phyloP scores from a whole-genome alignment of 2,329 filamentous ascomycete species.

The Fusarium ambrosium region DNA sequence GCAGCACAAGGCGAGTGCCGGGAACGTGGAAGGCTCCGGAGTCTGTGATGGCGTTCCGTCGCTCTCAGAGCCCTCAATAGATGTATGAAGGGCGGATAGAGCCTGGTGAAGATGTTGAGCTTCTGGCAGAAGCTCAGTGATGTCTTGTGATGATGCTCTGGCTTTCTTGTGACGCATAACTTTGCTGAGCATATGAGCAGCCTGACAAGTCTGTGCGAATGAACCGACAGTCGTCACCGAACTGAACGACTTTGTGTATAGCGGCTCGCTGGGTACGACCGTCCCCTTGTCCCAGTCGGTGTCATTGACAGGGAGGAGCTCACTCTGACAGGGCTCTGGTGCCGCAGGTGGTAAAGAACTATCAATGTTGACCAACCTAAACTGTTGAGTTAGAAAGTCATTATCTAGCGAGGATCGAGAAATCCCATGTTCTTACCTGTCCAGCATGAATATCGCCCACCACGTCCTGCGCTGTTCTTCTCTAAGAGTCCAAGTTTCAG shows the following conservation, averaged over 20 bases:
- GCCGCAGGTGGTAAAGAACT: conserved; percentile 15
- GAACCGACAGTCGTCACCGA: conserved; percentile 19
- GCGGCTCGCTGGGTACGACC: conserved; percentile 30
- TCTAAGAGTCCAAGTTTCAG: conserved; percentile 31
- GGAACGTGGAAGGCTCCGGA: background rate
- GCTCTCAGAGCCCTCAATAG: background rate
- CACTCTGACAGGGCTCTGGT: conserved; percentile 21
- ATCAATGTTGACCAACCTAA: conserved; percentile 25
- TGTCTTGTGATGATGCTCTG: background rate
- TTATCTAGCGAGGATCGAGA: too few relatives aligned
- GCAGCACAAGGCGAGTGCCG: conserved; percentile 24
- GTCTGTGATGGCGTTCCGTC: too few relatives aligned
- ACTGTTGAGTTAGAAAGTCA: background rate
- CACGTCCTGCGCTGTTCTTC: conserved; percentile 39
- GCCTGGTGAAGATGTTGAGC: conserved; percentile 31
- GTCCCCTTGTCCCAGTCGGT: conserved; percentile 32
- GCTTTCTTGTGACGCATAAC: conserved; percentile 24
- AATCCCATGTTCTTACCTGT: conserved; percentile 17
- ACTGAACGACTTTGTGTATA: conserved; percentile 33
- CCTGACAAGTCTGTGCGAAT: conserved; percentile 36
- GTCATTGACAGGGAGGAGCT: conserved; percentile 38
- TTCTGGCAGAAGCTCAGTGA: conserved; percentile 21
- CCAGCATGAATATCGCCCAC: conserved; percentile 40
- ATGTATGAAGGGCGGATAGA: conserved; percentile 14
- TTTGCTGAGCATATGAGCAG: conserved; percentile 38